Base-by-base conservation (phyloP, 345 rosid genomes). In the Eucalyptus caleyi region DNA sequence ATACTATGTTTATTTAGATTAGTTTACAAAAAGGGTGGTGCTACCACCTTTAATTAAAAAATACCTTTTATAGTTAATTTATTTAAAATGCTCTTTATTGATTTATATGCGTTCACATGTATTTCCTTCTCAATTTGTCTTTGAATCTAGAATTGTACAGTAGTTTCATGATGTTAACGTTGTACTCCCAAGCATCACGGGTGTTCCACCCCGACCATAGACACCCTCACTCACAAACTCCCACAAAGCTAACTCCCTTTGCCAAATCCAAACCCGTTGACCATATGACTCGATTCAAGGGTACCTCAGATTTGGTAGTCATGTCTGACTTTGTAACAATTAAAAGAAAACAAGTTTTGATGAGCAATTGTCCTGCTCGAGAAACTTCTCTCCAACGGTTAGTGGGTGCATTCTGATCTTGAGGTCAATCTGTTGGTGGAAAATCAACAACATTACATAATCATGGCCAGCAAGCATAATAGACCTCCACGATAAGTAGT, bases 401-500 rank as follows among this genome's bases (percentile, higher is more conserved):
- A 19, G 1, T 6, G 42, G 0, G 42, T 32, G 37, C 23, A 34
- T 32, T 34, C 1, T 18, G 81, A 69, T 69, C 24, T 9, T 16
- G 42, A 21, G 40, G 81, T 34, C 42, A 34, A 69, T 21, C 40
- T 69, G 23, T 9, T 3, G 4, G 23, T 16, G 24, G 14, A 69
- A 69, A 34, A 69, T 69, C 23, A 34, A 14, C 44, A 69, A 69
- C 42, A 32, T 6, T 67, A 32, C 16, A 65, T 65, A 30, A 27
- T 65, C 37, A n/a, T 67, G 77, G 21, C 65, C 2, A 5, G n/a
- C 15, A 59, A 59, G 65, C 7, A 59, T 59, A 26, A 26, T 59
- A 59, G 30, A 26, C 15, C 65, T 59, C 14, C 65, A 0, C n/a
- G 0, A 0, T 4, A 26, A 11, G 27, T 59, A 26, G 7, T 59